A percentile compares a stretch with the other conserved stretches of the same genome.
Evolutionary conservation across 305 asterid species (phyloP).

Genomic region (Striga hermonthica): DNA sequence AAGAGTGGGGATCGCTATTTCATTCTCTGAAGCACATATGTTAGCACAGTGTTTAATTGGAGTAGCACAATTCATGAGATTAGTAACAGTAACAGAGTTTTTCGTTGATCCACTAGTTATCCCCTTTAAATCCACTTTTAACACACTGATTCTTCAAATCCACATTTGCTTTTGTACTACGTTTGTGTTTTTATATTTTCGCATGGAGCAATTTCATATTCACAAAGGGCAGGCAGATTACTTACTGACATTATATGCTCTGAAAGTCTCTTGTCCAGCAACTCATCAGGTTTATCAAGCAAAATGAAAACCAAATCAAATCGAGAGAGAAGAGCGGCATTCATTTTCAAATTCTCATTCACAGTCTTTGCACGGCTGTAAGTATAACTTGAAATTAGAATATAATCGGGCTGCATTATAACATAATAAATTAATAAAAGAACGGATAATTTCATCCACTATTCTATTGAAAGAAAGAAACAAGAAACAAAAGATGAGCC

Average conservation of each 20-base stretch:
- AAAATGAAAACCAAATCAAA: slow-evolving; percentile 97
- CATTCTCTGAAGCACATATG: too few relatives aligned
- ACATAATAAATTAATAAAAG: background rate
- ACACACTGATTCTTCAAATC: background rate
- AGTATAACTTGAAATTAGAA: slow-evolving; percentile 25
- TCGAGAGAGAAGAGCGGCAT: slow-evolving; percentile 88
- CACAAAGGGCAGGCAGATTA: slow-evolving; percentile 31
- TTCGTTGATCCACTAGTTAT: background rate
- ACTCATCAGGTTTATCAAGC: slow-evolving; percentile 95
- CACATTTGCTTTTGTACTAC: background rate
- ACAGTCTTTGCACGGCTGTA: slow-evolving; percentile 99
- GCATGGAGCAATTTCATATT: background rate
- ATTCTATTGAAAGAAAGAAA: slow-evolving; percentile 1
- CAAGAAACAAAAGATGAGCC: background rate
- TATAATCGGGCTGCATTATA: slow-evolving; percentile 4
- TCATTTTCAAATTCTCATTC: slow-evolving; percentile 96
- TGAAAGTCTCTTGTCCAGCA: slow-evolving; percentile 88
- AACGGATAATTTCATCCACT: slow-evolving; percentile 12
- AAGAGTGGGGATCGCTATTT: too few relatives aligned
- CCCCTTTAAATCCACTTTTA: background rate
- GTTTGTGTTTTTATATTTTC: background rate
- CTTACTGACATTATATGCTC: slow-evolving; percentile 99
- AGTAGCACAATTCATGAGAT: background rate
- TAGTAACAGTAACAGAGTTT: background rate
- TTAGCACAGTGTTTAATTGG: slow-evolving; percentile 1